Evolutionary conservation across 2,329 filamentous ascomycete species (phyloP).

Genomic region (Alternaria sp.): DNA sequence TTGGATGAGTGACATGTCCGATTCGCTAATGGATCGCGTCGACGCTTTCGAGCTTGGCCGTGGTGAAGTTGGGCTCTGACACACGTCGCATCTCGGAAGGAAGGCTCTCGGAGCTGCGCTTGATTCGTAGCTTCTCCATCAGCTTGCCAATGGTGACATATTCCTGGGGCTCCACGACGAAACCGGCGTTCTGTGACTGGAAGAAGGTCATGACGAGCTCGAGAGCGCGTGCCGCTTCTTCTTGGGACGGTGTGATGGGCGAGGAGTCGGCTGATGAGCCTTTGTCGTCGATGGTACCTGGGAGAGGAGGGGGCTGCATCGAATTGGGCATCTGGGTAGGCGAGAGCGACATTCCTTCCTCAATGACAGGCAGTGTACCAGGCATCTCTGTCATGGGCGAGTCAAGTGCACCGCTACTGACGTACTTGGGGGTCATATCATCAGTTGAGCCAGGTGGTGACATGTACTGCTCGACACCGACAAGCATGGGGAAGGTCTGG

Average conservation of each 20-base stretch:
- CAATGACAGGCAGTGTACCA: conserved; percentile 47
- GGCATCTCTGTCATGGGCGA: conserved; percentile 58
- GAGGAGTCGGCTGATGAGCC: conserved; percentile 42
- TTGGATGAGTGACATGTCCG: conserved; percentile 5
- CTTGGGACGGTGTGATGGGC: conserved; percentile 72
- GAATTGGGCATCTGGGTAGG: conserved; percentile 46
- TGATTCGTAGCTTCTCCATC: conserved; percentile 82
- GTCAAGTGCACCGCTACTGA: conserved; percentile 55
- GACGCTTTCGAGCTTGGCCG: conserved; percentile 39
- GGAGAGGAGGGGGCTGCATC: conserved; percentile 57
- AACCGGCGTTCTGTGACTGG: conserved; percentile 70
- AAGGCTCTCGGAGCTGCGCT: conserved; percentile 55
- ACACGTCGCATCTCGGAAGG: conserved; percentile 42
- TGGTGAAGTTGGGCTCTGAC: conserved; percentile 42
- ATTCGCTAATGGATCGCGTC: conserved; percentile 36
- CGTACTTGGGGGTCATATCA: conserved; percentile 61
- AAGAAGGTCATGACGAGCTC: conserved; percentile 84
- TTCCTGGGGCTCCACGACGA: conserved; percentile 78
- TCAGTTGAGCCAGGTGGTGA: conserved; percentile 60
- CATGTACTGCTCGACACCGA: conserved; percentile 66
- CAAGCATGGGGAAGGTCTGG: conserved; percentile 80
- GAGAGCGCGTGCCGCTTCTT: conserved; percentile 83
- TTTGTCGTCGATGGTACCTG: conserved; percentile 42
- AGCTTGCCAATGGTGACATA: conserved; percentile 79
- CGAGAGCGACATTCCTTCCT: conserved; percentile 49